A percentile compares a stretch with the other conserved stretches of the same genome.
Conservation (phyloP, 1,284 basidiomycete genomes). For the Bjerkandera adusta region DNA sequence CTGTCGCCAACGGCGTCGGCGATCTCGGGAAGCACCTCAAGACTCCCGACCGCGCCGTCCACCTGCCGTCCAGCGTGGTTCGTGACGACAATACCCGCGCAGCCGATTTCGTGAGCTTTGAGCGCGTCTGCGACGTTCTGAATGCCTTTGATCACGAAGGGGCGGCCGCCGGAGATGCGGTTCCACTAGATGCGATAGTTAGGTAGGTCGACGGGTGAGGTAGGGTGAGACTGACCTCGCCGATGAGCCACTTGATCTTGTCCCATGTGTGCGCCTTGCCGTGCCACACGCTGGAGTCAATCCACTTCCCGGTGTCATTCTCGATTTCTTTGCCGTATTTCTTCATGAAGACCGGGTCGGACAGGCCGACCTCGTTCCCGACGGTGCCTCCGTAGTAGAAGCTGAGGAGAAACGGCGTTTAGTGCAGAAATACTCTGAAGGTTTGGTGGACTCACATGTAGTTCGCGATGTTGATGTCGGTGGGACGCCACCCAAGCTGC, state of each 20-base stretch:
- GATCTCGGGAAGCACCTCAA: conserved; percentile 54
- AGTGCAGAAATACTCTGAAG: too few relatives aligned
- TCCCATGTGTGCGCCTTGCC: conserved; percentile 59
- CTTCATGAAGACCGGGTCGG: conserved; percentile 54
- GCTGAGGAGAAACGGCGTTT: conserved; percentile 21
- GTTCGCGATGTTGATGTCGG: conserved; percentile 53
- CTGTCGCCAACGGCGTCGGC: conserved; percentile 48
- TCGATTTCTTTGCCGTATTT: conserved; percentile 45
- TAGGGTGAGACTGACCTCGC: conserved; percentile 31
- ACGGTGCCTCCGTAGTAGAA: conserved; percentile 40
- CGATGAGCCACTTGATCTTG: conserved; percentile 48
- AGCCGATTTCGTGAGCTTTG: conserved; percentile 49
- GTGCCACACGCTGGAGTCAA: conserved; percentile 54
- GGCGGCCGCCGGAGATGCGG: conserved; percentile 47
- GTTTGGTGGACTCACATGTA: conserved; percentile 38
- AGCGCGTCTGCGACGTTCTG: conserved; percentile 48
- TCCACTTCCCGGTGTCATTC: conserved; percentile 50
- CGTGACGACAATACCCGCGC: conserved; percentile 57
- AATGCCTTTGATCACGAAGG: conserved; percentile 59
- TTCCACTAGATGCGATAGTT: conserved; percentile 42
- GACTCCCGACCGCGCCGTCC: conserved; percentile 53
- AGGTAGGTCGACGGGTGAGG: not conserved
- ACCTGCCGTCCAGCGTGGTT: conserved; percentile 65
- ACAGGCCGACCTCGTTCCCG: conserved; percentile 48
- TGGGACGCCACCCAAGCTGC: conserved; percentile 59